Base-by-base conservation (phyloP, 2,329 filamentous ascomycete species). In the Penicillium sp. region DNA sequence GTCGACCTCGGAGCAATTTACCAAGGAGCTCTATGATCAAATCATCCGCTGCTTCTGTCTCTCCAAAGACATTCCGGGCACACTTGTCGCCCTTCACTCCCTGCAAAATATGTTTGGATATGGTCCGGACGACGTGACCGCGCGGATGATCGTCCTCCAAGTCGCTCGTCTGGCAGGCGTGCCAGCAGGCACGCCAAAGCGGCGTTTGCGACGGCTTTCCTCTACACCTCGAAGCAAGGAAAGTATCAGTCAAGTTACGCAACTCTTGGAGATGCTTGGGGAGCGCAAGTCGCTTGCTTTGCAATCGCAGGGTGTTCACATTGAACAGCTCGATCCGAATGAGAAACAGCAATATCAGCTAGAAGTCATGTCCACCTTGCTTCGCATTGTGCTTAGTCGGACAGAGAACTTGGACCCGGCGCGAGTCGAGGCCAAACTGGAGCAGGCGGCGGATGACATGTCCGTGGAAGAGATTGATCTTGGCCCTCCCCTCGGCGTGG, bases 31-130 rank as follows among this genome's bases (percentile, higher is more conserved):
- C 3, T 79, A 80, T 50, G 70, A 78, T 52, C 69, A 74, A 48
- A 76, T 80, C 40, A 69, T 78, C 27, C 68, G 73, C 29, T 74
- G 71, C 54, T 78, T 80, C 59, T 76, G 74, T 50, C 62, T 77
- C 6, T 69, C 68, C 1, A 68, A 73, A 41, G 77, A 80, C 53
- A 64, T 75, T 11, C 53, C 68, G 3, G 77, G 75, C 29, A 75
- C 72, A 3, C 64, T 79, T 24, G 71, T 79, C 29, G 75, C 75
- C 1, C 61, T 80, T 9, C 66, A 72, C 45, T 70, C 71, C 1
- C 58, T 80, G 59, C 66, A 67, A 41, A 53, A 67, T 13, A 55
- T 59, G 4, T 79, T 78, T 47, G 64, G 66, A 29, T 66, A 71
- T 43, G 69, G 67, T 43, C 77, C 77, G 0, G 72, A 73, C 46